Base-by-base conservation (phyloP, 257 asterid genomes). In the Perilla frutescens region DNA sequence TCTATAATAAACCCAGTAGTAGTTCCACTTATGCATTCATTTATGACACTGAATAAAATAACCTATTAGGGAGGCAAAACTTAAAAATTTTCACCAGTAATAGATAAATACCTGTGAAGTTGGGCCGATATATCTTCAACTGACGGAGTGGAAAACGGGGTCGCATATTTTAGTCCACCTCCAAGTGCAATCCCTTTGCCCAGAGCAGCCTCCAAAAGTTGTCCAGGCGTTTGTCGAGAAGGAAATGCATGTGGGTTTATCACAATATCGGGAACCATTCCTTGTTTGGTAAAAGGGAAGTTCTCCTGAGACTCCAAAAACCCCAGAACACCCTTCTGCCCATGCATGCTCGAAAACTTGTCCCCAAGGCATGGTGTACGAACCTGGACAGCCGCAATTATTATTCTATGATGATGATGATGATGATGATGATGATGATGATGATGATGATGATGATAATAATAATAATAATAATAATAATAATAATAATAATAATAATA, bases 231-330 rank as follows among this genome's bases (percentile, higher is more conserved):
- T 85, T 95, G 99, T 45, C 99, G 86, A 32, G 97, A 90, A 54
- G 98, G 98, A 83, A 95, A 95, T 39, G 99, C 98, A 64, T 92
- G 98, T 7, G 98, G 99, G 72, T 95, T 95, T 79, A 95, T 95
- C 20, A 95, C 96, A 55, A 95, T 86, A 73, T 95, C 99, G 4
- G 99, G 99, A 71, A 92, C 99, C 55, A 95, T 83, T 61, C 99
- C 99, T 66, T 92, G 88, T 71, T 50, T 80, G 3, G 96, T 92
- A 70, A 95, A 95, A 41, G 98, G 96, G 73, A 92, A 92, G 77
- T 92, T 95, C 78, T 92, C 99, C 70, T 92, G 99, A 44, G 89
- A 88, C 68, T 95, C 98, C 75, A 92, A 84, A 79, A 84, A 90
- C 44, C 99, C 99, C 47, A 95, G 77, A 60, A 95, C 99, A 64